Evolutionary conservation across 2,329 filamentous ascomycete genomes (phyloP).

Genomic region (Fusarium domesticum): DNA sequence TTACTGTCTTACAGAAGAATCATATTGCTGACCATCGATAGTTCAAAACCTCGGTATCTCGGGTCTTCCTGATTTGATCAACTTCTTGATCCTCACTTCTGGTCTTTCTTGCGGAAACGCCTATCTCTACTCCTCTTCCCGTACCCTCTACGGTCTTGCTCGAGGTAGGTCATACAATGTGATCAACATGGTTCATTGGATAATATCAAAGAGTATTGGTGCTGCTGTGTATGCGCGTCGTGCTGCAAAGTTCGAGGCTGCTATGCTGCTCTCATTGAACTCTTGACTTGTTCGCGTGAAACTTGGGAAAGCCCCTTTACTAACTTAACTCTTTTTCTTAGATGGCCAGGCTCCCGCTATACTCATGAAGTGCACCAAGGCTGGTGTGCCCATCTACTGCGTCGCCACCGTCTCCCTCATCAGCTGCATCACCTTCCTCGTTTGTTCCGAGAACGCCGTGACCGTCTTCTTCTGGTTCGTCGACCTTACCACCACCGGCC

Average conservation of each 20-base stretch:
- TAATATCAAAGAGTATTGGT: no score
- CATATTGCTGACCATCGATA: constrained; percentile 2
- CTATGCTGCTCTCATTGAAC: no score
- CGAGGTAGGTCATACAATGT: constrained; percentile 19
- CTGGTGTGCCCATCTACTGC: constrained; percentile 57
- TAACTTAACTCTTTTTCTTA: constrained; percentile 10
- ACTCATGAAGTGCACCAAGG: constrained; percentile 54
- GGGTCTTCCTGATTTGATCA: constrained; percentile 53
- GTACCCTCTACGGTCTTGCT: constrained; percentile 48
- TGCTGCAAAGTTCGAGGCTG: no score
- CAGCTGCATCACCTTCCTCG: constrained; percentile 49
- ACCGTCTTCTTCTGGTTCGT: constrained; percentile 52
- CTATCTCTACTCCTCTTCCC: constrained; percentile 47
- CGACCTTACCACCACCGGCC: constrained; percentile 53
- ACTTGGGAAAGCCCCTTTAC: background rate
- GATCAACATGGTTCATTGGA: no score
- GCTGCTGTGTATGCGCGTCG: no score
- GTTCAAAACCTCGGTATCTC: constrained; percentile 50
- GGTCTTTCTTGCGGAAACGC: constrained; percentile 44
- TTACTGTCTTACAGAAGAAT: accelerated
- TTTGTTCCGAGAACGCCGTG: constrained; percentile 44
- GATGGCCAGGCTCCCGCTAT: constrained; percentile 47
- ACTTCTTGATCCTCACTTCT: constrained; percentile 59
- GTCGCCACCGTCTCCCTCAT: constrained; percentile 48
- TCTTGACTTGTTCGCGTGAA: no score